phyloP scores from a whole-genome alignment of 441 rosid genomes.

The Caryocar brasiliense region DNA sequence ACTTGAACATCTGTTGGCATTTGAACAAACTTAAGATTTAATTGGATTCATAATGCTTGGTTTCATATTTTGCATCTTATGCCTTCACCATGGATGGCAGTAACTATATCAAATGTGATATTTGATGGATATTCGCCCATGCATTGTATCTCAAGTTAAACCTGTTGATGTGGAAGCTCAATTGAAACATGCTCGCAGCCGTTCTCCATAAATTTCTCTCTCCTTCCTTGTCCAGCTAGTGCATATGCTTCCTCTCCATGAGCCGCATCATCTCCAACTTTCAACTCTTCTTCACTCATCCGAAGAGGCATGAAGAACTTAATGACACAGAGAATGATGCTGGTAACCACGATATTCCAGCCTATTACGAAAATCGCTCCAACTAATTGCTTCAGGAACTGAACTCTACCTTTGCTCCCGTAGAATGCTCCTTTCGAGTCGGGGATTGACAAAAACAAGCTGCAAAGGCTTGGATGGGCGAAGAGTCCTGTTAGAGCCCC shows the following conservation, averaged over 20 bases:
- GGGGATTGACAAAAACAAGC: neutral
- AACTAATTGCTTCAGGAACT: neutral
- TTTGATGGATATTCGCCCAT: neutral
- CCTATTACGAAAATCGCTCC: neutral
- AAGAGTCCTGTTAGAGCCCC: slow-evolving; percentile 18
- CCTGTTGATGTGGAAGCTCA: neutral
- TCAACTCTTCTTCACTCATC: neutral
- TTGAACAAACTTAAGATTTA: neutral
- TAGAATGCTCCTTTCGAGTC: neutral
- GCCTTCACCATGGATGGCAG: neutral
- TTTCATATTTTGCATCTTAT: neutral
- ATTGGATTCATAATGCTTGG: neutral
- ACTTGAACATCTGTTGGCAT: neutral
- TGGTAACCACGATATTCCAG: neutral
- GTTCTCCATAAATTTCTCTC: neutral
- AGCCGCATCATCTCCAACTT: neutral
- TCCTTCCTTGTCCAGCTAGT: neutral
- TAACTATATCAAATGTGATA: neutral
- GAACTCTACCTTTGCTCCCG: neutral
- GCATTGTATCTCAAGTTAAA: neutral
- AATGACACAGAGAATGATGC: neutral
- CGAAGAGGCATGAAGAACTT: neutral
- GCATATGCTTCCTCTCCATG: too few species aligned
- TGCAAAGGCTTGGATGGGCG: slow-evolving; percentile 13
- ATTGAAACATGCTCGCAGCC: neutral